A percentile compares a stretch with the other conserved stretches of the same genome.
These are phyloP conservation scores for Fusarium sp. DNA, from an alignment of 2,329 filamentous ascomycete genomes.

Conservation along the genomic window DNA sequence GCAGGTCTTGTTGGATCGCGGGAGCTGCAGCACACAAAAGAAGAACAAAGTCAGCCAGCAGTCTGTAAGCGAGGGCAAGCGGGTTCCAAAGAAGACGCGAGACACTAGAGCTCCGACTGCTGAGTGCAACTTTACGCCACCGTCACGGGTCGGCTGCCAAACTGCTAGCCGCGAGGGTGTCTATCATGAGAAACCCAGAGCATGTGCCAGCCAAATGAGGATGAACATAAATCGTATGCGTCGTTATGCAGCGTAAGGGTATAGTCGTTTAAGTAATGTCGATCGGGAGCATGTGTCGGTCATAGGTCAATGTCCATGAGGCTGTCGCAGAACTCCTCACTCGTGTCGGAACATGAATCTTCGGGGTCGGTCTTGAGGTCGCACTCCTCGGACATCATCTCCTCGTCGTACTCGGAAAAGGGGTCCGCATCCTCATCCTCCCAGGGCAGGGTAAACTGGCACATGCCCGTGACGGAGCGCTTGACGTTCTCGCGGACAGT, in stretches of 20 bases:
- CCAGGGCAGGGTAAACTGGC: constrained; percentile 46
- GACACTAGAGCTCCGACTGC: constrained; percentile 41
- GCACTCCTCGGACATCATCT: constrained; percentile 47
- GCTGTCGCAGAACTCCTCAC: constrained; percentile 39
- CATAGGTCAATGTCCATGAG: constrained; percentile 38
- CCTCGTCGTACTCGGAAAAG: constrained; percentile 54
- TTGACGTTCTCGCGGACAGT: constrained; percentile 28
- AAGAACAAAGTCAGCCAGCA: constrained; percentile 57
- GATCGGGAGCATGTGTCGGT: background rate
- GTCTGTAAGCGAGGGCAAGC: constrained; percentile 44
- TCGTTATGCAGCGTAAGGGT: constrained; percentile 22
- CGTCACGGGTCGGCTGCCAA: constrained; percentile 31
- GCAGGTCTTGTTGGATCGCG: constrained; percentile 87
- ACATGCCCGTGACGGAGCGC: constrained; percentile 45
- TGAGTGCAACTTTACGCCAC: constrained; percentile 36
- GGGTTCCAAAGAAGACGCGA: constrained; percentile 45
- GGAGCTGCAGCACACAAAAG: constrained; percentile 74
- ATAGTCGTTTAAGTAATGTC: constrained; percentile 14
- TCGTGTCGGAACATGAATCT: constrained; percentile 35
- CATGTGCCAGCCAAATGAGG: constrained; percentile 41
- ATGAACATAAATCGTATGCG: constrained; percentile 9
- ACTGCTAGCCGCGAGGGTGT: constrained; percentile 26
- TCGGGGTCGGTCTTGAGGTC: constrained; percentile 33
- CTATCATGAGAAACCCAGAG: constrained; percentile 31
- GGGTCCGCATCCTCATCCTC: constrained; percentile 44